These are phyloP conservation scores for Phytophthora fragariae DNA, from an alignment of 352 stramenopile genomes.

Conservation along the genomic window DNA sequence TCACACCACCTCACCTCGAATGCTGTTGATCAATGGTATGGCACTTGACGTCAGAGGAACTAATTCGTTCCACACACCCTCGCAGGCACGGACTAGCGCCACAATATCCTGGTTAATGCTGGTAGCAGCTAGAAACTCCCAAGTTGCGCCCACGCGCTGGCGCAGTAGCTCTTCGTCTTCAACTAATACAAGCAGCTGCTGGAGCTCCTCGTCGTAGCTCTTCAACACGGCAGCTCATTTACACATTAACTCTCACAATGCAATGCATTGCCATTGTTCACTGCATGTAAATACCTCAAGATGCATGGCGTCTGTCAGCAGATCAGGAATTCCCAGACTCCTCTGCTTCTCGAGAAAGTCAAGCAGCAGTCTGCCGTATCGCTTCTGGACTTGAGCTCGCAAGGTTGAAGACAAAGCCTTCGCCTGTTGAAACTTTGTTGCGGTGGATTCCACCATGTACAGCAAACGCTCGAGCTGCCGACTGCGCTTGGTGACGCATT, in stretches of 20 bases:
- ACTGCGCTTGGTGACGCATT: constrained; percentile 43
- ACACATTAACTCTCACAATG: neutral
- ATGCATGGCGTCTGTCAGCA: constrained; percentile 32
- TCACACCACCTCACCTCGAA: constrained; percentile 27
- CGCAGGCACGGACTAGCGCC: constrained; percentile 16
- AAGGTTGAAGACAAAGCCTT: constrained; percentile 15
- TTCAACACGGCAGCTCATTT: constrained; percentile 12
- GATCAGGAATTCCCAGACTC: constrained; percentile 6
- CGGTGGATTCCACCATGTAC: constrained; percentile 38
- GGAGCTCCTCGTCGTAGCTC: constrained; percentile 35
- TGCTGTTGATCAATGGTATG: constrained; percentile 8
- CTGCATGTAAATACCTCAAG: constrained; percentile 27
- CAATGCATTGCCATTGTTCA: neutral
- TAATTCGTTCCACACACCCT: constrained; percentile 27
- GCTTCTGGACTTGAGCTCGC: constrained; percentile 22
- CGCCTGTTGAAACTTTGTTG: constrained; percentile 25
- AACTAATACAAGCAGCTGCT: constrained; percentile 37
- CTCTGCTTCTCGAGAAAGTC: constrained; percentile 32
- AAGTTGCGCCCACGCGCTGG: constrained; percentile 28
- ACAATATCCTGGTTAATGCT: constrained; percentile 27
- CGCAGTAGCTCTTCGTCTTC: constrained; percentile 42
- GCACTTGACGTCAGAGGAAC: constrained; percentile 24
- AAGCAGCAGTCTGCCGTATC: constrained; percentile 40
- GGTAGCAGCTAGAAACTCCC: constrained; percentile 25
- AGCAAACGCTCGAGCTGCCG: constrained; percentile 44